Evolutionary conservation across 345 rosid genomes (phyloP).

Genomic region (Eucalyptus sideroxylon): DNA sequence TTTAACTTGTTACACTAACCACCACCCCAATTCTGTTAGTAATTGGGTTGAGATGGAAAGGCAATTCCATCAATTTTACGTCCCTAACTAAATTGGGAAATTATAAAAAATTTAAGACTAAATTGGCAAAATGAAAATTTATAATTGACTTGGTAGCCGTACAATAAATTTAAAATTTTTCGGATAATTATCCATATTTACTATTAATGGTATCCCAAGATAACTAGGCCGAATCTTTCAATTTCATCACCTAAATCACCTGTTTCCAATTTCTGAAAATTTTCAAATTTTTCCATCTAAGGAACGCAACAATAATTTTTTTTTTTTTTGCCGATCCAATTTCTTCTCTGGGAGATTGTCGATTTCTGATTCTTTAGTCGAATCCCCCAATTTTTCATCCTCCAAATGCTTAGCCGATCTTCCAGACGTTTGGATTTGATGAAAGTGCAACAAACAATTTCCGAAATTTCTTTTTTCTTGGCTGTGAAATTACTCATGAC

Average conservation of each 20-base stretch:
- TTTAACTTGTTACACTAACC: too few species aligned
- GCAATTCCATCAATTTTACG: too few species aligned
- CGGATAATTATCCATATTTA: neutral
- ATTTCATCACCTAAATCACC: neutral
- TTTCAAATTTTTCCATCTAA: neutral
- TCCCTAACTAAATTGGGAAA: neutral
- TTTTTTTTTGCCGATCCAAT: neutral
- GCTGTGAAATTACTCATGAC: neutral
- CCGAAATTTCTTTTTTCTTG: neutral
- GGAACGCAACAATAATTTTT: neutral
- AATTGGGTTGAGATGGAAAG: too few species aligned
- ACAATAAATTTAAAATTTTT: fast-evolving
- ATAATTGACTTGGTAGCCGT: fast-evolving
- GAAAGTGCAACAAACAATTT: neutral
- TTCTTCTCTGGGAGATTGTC: neutral
- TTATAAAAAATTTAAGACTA: fast-evolving
- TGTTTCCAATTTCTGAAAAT: neutral
- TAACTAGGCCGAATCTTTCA: neutral
- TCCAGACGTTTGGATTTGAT: neutral
- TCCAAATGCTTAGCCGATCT: neutral
- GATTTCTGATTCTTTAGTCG: neutral
- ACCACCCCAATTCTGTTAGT: too few species aligned
- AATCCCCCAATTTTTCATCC: neutral
- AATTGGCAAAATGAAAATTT: fast-evolving
- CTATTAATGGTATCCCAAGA: neutral